Conservation (phyloP, 345 rosid genomes). For the Erysimum cheiranthoides region DNA sequence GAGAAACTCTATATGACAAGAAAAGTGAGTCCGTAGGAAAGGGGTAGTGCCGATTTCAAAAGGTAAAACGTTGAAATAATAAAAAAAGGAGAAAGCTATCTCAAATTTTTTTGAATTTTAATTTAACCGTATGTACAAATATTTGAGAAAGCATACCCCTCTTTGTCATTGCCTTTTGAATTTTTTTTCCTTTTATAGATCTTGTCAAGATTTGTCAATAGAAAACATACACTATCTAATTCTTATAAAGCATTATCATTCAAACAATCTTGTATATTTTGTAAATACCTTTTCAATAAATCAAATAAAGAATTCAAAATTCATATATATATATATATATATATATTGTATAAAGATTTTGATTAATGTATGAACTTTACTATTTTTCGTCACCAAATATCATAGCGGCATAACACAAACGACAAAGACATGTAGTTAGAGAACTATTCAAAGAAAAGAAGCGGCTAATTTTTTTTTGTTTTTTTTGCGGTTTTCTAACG, state of each 20-base stretch:
- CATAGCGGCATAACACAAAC: conserved; percentile 7
- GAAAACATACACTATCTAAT: conserved; percentile 26
- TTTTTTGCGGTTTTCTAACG: too few species aligned
- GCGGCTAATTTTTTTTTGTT: too few species aligned
- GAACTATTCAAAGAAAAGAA: too few species aligned
- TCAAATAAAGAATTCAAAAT: neutral
- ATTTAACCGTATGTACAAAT: conserved; percentile 1
- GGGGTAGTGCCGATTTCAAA: conserved; percentile 14
- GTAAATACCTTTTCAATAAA: neutral
- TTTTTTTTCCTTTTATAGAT: conserved; percentile 37
- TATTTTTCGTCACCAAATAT: conserved; percentile 1
- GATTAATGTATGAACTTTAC: conserved; percentile 21
- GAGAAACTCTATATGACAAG: conserved; percentile 27
- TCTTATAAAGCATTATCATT: neutral
- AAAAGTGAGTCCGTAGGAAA: conserved; percentile 23
- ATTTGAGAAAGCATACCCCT: conserved; percentile 30
- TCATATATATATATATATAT: too few species aligned
- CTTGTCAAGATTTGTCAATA: conserved; percentile 41
- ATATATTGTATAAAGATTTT: conserved; percentile 5
- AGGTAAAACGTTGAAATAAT: conserved; percentile 28
- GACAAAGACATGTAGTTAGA: conserved; percentile 7
- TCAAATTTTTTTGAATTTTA: neutral
- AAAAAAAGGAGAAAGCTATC: conserved; percentile 21
- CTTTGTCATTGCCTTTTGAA: conserved; percentile 39
- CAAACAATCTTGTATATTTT: neutral